These are phyloP conservation scores for Aechmea fasciata DNA, from an alignment of 176 grass and related monocot species.

Conservation along the genomic window DNA sequence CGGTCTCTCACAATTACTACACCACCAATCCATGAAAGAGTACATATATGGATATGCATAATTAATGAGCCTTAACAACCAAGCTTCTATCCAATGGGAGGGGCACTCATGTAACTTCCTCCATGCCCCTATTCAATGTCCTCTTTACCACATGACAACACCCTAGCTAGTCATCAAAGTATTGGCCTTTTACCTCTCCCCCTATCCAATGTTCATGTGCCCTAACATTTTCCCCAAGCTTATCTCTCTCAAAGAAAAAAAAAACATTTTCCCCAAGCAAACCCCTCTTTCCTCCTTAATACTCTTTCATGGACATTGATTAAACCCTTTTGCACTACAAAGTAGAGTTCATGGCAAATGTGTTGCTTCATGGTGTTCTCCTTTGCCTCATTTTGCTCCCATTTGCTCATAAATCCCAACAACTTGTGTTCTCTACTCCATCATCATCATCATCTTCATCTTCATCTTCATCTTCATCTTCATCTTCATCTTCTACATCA, in stretches of 20 bases:
- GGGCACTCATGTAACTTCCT: background rate
- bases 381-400: slow-evolving; percentile 16
- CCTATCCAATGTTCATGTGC: background rate
- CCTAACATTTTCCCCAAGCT: background rate
- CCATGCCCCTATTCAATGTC: background rate
- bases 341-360: slow-evolving; percentile 15
- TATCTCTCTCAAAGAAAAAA: too few relatives aligned
- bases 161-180: background rate
- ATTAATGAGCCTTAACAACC: background rate
- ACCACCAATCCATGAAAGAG: too few relatives aligned
- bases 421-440: background rate
- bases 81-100: background rate
- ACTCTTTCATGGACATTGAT: background rate
- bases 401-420: slow-evolving; percentile 11
- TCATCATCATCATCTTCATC: background rate
- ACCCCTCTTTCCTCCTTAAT: background rate
- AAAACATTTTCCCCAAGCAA: too few relatives aligned
- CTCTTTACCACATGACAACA: background rate
- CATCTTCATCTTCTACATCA: slow-evolving; percentile 1
- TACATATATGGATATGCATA: background rate
- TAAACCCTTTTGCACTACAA: background rate
- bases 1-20: too few relatives aligned
- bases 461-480: background rate
- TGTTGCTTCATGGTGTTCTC: slow-evolving; percentile 20
- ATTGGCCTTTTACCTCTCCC: background rate